Percentiles rank a stretch among this genome's conserved stretches.
Conservation (phyloP, 805 yeast genomes). For the Hanseniaspora clermontiae region DNA sequence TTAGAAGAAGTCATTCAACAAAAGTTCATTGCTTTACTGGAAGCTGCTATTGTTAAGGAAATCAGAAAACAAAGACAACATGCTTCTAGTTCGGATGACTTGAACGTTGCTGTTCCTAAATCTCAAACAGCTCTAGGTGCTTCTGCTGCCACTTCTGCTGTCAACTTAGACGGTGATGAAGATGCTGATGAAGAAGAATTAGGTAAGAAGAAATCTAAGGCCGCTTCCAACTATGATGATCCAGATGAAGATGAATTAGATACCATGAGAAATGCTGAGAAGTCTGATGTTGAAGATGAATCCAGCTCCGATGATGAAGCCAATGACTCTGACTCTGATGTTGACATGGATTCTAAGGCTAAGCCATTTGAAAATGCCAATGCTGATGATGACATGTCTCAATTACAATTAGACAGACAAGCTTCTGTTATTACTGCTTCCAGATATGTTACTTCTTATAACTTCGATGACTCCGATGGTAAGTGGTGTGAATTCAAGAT, state of each 20-base stretch:
- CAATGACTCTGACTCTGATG: conserved; percentile 29
- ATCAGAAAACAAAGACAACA: conserved; percentile 62
- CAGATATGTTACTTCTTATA: conserved; percentile 60
- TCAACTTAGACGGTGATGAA: conserved; percentile 44
- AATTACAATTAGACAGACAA: conserved; percentile 72
- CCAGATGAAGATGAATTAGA: conserved; percentile 94
- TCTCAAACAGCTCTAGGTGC: conserved; percentile 36
- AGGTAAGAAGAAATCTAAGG: conserved; percentile 52
- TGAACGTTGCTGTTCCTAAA: conserved; percentile 61
- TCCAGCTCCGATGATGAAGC: conserved; percentile 30
- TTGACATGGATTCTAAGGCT: conserved; percentile 31
- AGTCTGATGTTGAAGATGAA: conserved; percentile 60
- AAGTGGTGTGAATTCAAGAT: conserved; percentile 87
- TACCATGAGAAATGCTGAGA: conserved; percentile 72
- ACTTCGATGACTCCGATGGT: conserved; percentile 80
- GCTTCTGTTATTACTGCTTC: conserved; percentile 64
- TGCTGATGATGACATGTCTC: conserved; percentile 32
- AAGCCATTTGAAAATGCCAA: conserved; percentile 19
- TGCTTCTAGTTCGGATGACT: conserved; percentile 40
- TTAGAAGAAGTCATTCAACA: conserved; percentile 56
- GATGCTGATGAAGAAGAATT: conserved; percentile 52
- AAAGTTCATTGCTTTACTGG: conserved; percentile 58
- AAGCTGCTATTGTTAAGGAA: conserved; percentile 63
- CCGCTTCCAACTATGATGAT: conserved; percentile 82
- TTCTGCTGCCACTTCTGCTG: conserved; percentile 26